phyloP scores from a whole-genome alignment of 495 filamentous ascomycete genomes.

The Hypomontagnella monticulosa region DNA sequence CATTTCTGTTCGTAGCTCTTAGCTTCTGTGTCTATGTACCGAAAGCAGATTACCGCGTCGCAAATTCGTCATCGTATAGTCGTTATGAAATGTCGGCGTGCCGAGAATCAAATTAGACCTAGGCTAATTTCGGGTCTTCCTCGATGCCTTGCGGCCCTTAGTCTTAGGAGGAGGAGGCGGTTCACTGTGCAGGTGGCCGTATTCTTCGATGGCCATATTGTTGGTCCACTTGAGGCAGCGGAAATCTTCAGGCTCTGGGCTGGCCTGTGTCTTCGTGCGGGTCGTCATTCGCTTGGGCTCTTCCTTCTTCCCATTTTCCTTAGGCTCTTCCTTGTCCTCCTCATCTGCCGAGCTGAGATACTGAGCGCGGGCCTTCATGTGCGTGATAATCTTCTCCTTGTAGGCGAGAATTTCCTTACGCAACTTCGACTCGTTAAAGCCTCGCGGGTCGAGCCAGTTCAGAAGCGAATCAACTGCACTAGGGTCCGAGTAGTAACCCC shows the following conservation, averaged over 20 bases:
- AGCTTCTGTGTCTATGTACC: conserved; percentile 16
- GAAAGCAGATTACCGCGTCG: not conserved
- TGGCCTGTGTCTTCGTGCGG: conserved; percentile 71
- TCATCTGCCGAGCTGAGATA: conserved; percentile 66
- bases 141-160: conserved; percentile 40
- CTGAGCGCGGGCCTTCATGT: conserved; percentile 80
- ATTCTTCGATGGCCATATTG: conserved; percentile 74
- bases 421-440: conserved; percentile 82
- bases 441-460: conserved; percentile 86
- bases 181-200: conserved; percentile 85
- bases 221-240: conserved; percentile 88
- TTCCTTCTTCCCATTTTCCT: conserved; percentile 57
- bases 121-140: conserved; percentile 27
- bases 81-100: not conserved
- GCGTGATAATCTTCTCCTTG: conserved; percentile 75
- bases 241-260: conserved; percentile 60
- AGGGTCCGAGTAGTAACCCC: conserved; percentile 89
- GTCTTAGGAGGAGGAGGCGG: conserved; percentile 68
- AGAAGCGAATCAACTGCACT: conserved; percentile 79
- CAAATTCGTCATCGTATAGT: not conserved
- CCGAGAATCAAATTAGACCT: not conserved
- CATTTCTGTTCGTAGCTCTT: conserved; percentile 16
- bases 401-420: conserved; percentile 84
- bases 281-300: conserved; percentile 75
- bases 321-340: conserved; percentile 63